phyloP scores from a whole-genome alignment of 768 basidiomycete genomes.

The Russula virescens region DNA sequence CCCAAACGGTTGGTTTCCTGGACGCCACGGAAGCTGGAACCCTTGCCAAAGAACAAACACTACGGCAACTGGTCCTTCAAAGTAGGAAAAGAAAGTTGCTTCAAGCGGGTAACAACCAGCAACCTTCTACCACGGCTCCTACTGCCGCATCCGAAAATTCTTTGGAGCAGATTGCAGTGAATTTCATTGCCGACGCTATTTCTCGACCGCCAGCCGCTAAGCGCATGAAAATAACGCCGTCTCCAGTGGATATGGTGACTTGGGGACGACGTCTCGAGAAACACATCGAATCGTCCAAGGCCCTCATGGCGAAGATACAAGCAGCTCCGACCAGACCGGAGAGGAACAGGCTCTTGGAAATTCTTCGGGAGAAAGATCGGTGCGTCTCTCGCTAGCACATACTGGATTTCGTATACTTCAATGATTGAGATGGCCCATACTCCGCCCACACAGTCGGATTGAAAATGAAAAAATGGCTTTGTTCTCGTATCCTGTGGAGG shows the following conservation, averaged over 20 bases:
- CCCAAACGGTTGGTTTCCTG: not conserved
- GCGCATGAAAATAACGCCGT: conserved; percentile 3
- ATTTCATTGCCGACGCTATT: conserved; percentile 17
- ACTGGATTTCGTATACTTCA: conserved; percentile 1
- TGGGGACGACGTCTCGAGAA: conserved; percentile 42
- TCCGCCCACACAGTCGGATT: conserved; percentile 31
- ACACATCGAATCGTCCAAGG: conserved; percentile 46
- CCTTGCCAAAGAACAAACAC: conserved; percentile 38
- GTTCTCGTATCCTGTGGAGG: conserved; percentile 2
- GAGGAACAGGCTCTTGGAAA: conserved; percentile 39
- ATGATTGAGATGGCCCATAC: conserved; percentile 6
- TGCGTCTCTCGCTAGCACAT: conserved; percentile 33
- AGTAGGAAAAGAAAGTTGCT: conserved; percentile 34
- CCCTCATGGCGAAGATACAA: conserved; percentile 41
- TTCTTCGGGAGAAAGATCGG: conserved; percentile 47
- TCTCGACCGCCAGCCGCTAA: conserved; percentile 23
- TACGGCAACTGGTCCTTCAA: conserved; percentile 29
- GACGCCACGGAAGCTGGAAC: conserved; percentile 25
- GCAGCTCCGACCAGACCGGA: conserved; percentile 42
- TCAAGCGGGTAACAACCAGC: conserved; percentile 29
- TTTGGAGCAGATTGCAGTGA: conserved; percentile 12
- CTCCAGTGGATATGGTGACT: conserved; percentile 34
- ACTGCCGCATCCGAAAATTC: conserved; percentile 10
- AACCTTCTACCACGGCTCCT: conserved; percentile 26
- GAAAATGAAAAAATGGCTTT: conserved; percentile 30